Percentiles rank a stretch among this genome's conserved stretches.
Conservation (phyloP, 2,329 filamentous ascomycete genomes). For the Fusarium brevicatenulatum region DNA sequence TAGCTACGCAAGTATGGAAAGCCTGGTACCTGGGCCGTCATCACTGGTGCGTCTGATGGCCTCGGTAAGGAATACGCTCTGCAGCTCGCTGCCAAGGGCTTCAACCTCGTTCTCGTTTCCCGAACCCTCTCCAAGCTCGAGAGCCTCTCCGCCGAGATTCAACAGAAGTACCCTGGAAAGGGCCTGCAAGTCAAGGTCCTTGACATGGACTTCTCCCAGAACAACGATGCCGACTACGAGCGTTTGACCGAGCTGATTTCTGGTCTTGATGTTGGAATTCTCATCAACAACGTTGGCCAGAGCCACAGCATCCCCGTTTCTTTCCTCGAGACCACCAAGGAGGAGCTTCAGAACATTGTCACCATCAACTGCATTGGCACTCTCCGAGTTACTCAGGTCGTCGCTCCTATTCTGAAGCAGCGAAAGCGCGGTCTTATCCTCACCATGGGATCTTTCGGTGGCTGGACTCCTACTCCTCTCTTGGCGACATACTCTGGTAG, state of each 20-base stretch:
- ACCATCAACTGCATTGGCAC: constrained; percentile 95
- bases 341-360: constrained; percentile 90
- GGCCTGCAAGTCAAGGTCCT: constrained; percentile 78
- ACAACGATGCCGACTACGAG: constrained; percentile 83
- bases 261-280: constrained; percentile 82
- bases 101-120: constrained; percentile 94
- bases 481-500: constrained; percentile 96
- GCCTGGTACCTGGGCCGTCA: constrained; percentile 91
- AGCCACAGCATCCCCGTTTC: constrained; percentile 93
- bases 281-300: constrained; percentile 97
- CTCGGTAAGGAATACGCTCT: constrained; percentile 95
- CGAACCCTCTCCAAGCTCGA: constrained; percentile 94
- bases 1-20: constrained; percentile 91
- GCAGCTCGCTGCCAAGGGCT: constrained; percentile 89
- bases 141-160: constrained; percentile 78
- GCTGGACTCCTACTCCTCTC: constrained; percentile 89
- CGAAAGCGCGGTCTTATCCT: constrained; percentile 89
- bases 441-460: constrained; percentile 97
- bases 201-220: constrained; percentile 90
- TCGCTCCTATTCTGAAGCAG: constrained; percentile 85
- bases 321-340: constrained; percentile 80
- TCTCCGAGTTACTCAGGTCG: constrained; percentile 84
- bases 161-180: constrained; percentile 70
- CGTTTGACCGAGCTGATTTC: constrained; percentile 74
- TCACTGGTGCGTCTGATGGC: constrained; percentile 96